A percentile compares a stretch with the other conserved stretches of the same genome.
These are phyloP conservation scores for Eremothecium sinecaudum DNA, from an alignment of 1,139 yeast genomes.

Conservation along the genomic window DNA sequence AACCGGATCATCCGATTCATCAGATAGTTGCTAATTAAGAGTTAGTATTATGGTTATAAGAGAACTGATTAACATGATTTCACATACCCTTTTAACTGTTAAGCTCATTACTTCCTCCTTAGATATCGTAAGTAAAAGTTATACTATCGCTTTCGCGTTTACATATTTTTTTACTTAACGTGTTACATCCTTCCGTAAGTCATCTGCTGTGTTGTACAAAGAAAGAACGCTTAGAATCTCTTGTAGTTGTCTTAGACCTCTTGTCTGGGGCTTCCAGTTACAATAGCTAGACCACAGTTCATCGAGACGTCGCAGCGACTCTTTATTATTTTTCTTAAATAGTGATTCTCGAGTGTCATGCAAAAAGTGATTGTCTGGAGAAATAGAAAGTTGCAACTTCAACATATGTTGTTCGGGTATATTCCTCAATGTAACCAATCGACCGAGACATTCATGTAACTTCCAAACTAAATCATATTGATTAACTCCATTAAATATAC, in stretches of 20 bases:
- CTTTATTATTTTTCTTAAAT: conserved; percentile 19
- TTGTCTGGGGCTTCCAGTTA: conserved; percentile 29
- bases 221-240: conserved; percentile 27
- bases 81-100: conserved; percentile 12
- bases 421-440: conserved; percentile 22
- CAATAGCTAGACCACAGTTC: conserved; percentile 26
- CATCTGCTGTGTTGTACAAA: conserved; percentile 16
- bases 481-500: conserved; percentile 24
- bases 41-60: conserved; percentile 1
- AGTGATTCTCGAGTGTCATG: conserved; percentile 6
- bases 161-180: conserved; percentile 3
- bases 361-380: conserved; percentile 16
- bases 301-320: conserved; percentile 18
- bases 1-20: conserved; percentile 3
- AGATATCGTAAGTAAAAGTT: too few relatives aligned
- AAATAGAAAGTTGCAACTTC: conserved; percentile 15
- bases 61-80: not conserved
- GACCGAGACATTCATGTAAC: conserved; percentile 27
- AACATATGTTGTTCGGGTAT: conserved; percentile 18
- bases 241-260: conserved; percentile 25
- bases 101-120: conserved; percentile 5
- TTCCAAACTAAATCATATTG: conserved; percentile 32
- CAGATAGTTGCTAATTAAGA: conserved; percentile 6
- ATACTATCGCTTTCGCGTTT: too few relatives aligned
- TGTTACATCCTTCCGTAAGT: conserved; percentile 8